Base-by-base conservation (phyloP, 768 basidiomycete species). In the Terana coerulea region DNA sequence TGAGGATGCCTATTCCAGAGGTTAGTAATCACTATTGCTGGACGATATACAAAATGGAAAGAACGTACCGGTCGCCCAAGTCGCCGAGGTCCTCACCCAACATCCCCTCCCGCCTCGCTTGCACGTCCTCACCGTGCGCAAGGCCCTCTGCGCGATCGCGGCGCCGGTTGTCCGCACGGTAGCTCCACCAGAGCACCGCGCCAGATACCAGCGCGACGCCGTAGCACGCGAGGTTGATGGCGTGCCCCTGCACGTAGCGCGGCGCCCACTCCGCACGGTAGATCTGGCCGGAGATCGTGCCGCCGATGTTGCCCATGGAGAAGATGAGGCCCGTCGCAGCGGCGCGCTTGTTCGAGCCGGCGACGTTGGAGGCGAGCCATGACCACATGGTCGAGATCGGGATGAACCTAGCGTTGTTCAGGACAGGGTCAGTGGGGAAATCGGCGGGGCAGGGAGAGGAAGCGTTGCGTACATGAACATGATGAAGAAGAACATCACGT, bases 401-500 rank as follows among this genome's bases (percentile, higher is more conserved):
- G 39, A 66, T 49, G 57, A 66, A 66, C 64, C 61, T 65, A 43
- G 5, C 21, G 12, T n/a, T n/a, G n/a, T n/a, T n/a, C n/a, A n/a
- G 15, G 9, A 26, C 15, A 24, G n/a, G 22, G 15, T 39, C 11
- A 47, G 51, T 28, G 11, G n/a, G n/a, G 46, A 21, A 10, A 47
- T 35, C 5, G 28, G 35, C 12, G 43, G 50, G 25, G 28, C 31
- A 36, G 24, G 36, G 46, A n/a, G 28, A 43, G 3, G 42, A 6
- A 19, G 58, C n/a, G n/a, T n/a, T n/a, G n/a, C 64, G 49, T 46
- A 67, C 61, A 67, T 66, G 54, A 65, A 65, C 55, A 64, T 67
- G 53, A 67, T 57, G 49, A 65, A 55, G 59, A 69, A 68, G 63
- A 67, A 69, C 62, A 68, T 64, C 53, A 61, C 54, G 56, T 66